Conservation (phyloP, 139 green algal species). For the Raphidocelis subcapitata region DNA sequence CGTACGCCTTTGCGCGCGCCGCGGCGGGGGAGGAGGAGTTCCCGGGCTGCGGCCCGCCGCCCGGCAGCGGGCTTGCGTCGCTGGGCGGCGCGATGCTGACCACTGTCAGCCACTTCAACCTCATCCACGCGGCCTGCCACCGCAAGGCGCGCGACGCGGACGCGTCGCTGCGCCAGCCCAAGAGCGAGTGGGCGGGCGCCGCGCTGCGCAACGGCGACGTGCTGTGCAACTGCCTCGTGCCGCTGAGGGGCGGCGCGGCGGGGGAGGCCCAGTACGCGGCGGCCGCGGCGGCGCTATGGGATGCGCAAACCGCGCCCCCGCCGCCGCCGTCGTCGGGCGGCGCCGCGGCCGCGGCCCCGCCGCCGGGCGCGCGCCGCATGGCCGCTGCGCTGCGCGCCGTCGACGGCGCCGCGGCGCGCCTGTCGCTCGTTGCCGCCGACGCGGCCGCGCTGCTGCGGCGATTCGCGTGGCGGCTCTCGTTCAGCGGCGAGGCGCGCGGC, state of each 20-base stretch:
- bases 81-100: slow-evolving; percentile 18
- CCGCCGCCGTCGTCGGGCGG: background rate
- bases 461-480: slow-evolving; percentile 45
- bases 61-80: too few species aligned
- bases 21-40: slow-evolving; percentile 15
- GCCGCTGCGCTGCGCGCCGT: background rate
- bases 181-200: slow-evolving; percentile 72
- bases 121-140: slow-evolving; percentile 69
- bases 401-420: slow-evolving; percentile 10
- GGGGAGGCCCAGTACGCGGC: slow-evolving; percentile 26
- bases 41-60: slow-evolving; percentile 19
- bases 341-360: background rate
- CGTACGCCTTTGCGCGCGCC: slow-evolving; percentile 55
- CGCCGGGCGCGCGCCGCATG: background rate
- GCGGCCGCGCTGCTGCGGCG: slow-evolving; percentile 45
- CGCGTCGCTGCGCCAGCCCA: slow-evolving; percentile 42
- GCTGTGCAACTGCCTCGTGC: slow-evolving; percentile 68
- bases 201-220: slow-evolving; percentile 65
- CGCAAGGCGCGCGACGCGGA: slow-evolving; percentile 52
- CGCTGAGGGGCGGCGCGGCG: slow-evolving; percentile 28
- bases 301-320: slow-evolving; percentile 17
- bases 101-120: slow-evolving; percentile 61
- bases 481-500: slow-evolving; percentile 51
- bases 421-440: slow-evolving; percentile 40
- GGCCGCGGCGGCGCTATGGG: slow-evolving; percentile 41